These are phyloP conservation scores for Phaeosphaeria sp. DNA, from an alignment of 2,329 filamentous ascomycete genomes.

Conservation along the genomic window DNA sequence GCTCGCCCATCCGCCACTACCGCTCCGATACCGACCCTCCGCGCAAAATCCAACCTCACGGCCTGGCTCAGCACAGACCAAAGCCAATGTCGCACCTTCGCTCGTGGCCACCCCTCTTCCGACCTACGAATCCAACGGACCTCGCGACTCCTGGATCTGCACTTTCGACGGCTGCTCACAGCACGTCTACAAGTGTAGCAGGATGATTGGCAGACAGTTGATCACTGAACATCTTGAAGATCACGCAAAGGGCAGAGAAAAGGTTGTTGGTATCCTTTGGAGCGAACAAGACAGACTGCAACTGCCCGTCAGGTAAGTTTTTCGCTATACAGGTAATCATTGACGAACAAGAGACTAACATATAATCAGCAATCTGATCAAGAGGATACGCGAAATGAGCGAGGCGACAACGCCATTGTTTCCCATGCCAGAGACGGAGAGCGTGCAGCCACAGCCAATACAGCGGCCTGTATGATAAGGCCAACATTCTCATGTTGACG, in stretches of 20 bases:
- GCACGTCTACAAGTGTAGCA: conserved; percentile 68
- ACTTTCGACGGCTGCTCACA: conserved; percentile 69
- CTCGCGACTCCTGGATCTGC: conserved; percentile 71
- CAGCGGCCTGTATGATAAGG: conserved; percentile 16
- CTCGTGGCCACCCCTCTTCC: conserved; percentile 43
- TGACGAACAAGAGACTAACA: conserved; percentile 11
- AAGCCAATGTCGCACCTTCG: conserved; percentile 21
- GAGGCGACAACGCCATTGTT: conserved; percentile 40
- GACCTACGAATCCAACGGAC: conserved; percentile 54
- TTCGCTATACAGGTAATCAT: background rate
- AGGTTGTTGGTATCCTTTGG: conserved; percentile 59
- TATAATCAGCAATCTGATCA: conserved; percentile 51
- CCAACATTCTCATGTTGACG: no score
- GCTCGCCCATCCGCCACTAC: conserved; percentile 22
- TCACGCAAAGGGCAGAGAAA: conserved; percentile 65
- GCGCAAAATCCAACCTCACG: conserved; percentile 6
- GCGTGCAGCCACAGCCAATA: conserved; percentile 12
- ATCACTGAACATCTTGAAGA: conserved; percentile 68
- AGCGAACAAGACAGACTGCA: conserved; percentile 56
- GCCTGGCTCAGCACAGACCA: conserved; percentile 2
- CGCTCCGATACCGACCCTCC: conserved; percentile 28
- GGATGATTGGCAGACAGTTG: conserved; percentile 60
- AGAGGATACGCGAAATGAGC: conserved; percentile 53
- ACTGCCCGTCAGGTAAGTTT: conserved; percentile 50
- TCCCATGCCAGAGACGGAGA: conserved; percentile 8